Conservation (phyloP, 371 early-diverging fungal species). For the Mortierella sp. region DNA sequence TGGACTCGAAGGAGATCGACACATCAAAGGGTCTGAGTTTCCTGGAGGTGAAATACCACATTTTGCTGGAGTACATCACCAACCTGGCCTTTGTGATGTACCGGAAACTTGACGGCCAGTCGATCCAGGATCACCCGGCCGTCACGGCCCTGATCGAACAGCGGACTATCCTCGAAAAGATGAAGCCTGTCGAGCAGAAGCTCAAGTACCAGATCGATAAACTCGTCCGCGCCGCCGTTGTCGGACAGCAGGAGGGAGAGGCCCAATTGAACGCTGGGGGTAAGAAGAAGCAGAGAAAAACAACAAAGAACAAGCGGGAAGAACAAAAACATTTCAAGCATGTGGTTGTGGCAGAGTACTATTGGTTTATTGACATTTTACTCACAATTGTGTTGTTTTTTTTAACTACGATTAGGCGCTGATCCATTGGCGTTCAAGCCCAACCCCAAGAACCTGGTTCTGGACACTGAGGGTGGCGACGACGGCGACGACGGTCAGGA, state of each 20-base stretch:
- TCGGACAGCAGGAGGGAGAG: conserved; percentile 58
- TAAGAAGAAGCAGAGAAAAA: not conserved
- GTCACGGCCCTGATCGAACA: conserved; percentile 82
- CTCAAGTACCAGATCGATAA: conserved; percentile 98
- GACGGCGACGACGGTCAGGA: conserved; percentile 56
- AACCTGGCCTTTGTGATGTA: conserved; percentile 81
- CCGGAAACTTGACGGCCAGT: conserved; percentile 82
- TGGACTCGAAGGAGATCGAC: conserved; percentile 69
- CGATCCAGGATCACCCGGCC: conserved; percentile 74
- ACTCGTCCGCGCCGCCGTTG: conserved; percentile 82
- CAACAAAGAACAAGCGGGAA: not conserved
- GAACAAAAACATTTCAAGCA: no score
- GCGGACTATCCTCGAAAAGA: conserved; percentile 90
- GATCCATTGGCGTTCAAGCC: conserved; percentile 92
- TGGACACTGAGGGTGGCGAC: conserved; percentile 62
- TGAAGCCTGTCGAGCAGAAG: conserved; percentile 93
- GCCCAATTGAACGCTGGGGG: conserved; percentile 30
- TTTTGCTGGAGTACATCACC: conserved; percentile 89
- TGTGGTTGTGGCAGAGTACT: no score
- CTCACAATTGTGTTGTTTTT: not conserved
- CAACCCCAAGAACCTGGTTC: conserved; percentile 80
- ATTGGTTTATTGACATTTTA: no score
- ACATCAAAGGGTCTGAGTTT: conserved; percentile 87
- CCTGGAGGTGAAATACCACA: conserved; percentile 89
- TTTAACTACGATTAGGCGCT: conserved; percentile 43